Base-by-base conservation (phyloP, 163 green algal species). In the Chloromonas sp. region DNA sequence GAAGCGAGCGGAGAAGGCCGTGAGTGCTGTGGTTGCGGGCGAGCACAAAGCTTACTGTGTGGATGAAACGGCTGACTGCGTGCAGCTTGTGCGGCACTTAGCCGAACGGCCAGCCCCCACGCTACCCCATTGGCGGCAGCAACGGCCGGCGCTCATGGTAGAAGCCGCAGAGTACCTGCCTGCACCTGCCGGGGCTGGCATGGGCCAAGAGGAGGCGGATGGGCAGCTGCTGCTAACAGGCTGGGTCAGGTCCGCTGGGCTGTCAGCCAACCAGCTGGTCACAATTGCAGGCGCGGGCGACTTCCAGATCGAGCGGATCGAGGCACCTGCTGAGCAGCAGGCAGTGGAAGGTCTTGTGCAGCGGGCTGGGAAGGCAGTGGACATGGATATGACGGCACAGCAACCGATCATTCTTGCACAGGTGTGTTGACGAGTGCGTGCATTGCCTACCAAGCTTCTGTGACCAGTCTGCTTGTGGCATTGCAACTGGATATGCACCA, bases 211-310 rank as follows among this genome's bases (percentile, higher is more conserved):
- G 59, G 3, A 81, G 78, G 82, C 62, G 14, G 82, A 3, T 0
- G 93, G 92, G 62, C 88, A 84, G 58, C 86, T 97, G 81, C 70
- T 91, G 2, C 79, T 98, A 79, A 92, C 92, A 8, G 93, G 92
- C 14, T 97, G 94, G 84, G 89, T 98, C 13, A 89, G 94, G 0
- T 79, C 85, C n/a, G 84, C 85, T 13, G 94, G 90, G 0, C 87
- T 98, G 60, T 94, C 90, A 58, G 95, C 91, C 1, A 95, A 95
- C 77, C 94, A 97, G 86, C 78, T 94, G 0, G 71, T 98, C 0
- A 92, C 95, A 77, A 88, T 98, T 3, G 91, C 93, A 2, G 93
- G 91, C 3, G 91, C 89, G 1, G 95, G 95, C 0, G 95, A 98
- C 86, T 98, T 95, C 87, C 88, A 92, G 79, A 62, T 83, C 2